A percentile compares a stretch with the other conserved stretches of the same genome.
Evolutionary conservation across 225 moss, liverwort and hornwort genomes (phyloP).

Genomic region (Pseudisothecium myosuroides): DNA sequence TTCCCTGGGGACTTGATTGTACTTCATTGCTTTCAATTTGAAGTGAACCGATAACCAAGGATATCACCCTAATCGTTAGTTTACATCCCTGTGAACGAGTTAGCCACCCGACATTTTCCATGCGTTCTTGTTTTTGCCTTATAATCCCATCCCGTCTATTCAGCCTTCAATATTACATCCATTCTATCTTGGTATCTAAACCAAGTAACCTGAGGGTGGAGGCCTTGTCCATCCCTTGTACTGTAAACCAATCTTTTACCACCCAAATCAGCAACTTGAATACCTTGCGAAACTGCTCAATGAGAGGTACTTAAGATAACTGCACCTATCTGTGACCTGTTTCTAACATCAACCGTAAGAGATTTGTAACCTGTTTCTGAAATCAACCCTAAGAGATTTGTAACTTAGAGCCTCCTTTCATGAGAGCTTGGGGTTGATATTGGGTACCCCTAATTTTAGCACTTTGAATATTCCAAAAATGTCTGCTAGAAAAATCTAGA

Average conservation of each 20-base stretch:
- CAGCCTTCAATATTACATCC: not conserved
- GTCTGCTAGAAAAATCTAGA: no score
- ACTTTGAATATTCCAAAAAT: not conserved
- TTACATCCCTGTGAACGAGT: not conserved
- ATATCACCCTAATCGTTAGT: not conserved
- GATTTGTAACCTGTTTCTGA: not conserved
- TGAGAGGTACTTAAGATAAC: not conserved
- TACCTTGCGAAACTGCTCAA: not conserved
- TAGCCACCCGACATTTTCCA: not conserved
- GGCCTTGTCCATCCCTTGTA: not conserved
- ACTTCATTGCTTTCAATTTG: not conserved
- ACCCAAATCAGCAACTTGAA: not conserved
- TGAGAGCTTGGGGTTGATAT: not conserved
- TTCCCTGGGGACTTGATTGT: not conserved
- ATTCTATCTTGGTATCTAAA: not conserved
- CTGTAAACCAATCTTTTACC: not conserved
- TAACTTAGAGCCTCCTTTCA: not conserved
- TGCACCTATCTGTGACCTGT: not conserved
- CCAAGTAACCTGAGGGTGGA: not conserved
- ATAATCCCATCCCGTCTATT: not conserved
- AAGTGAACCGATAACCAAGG: not conserved
- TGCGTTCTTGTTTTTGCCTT: not conserved
- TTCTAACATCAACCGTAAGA: not conserved
- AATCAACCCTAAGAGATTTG: not conserved
- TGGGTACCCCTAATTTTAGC: no score